Base-by-base conservation (phyloP, 306 rosid species). In the Luffa acutangula region DNA sequence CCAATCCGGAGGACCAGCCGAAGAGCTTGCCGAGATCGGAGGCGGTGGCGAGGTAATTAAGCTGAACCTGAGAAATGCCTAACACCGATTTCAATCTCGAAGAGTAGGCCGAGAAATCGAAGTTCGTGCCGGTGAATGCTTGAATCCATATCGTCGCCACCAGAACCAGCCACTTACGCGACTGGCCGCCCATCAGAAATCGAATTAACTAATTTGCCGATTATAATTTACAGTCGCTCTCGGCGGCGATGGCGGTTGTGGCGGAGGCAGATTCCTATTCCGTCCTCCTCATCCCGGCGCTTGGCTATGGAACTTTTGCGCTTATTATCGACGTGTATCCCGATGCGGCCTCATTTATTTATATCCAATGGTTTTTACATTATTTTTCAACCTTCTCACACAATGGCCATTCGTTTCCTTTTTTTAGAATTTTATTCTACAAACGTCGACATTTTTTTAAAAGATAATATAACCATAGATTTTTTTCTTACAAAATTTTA, bases 101-200 rank as follows among this genome's bases (percentile, higher is more conserved):
- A 0, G 98, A 94, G 59, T 94, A 94, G n/a, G 91, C 93, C 0
- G 98, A 92, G 85, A 94, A 94, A 82, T 94, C 92, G 77, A 94
- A 94, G 82, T 94, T 94, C 0, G 98, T 94, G 9, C 97, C 97
- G 0, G 98, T 94, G 80, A 92, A 94, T 0, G 98, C 92, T 69
- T 94, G 98, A 81, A 94, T 87, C 97, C 98, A 94, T 34, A 94
- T 90, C 0, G 97, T 94, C 2, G 86, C 97, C 33, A 92, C 93
- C 9, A 94, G 80, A 72, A 92, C 88, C 93, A 91, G 86, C 98
- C 97, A 94, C 49, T 91, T 94, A 2, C 98, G 83, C 3, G 97
- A 92, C 49, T 94, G 92, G 25, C 97, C 97, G 9, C 87, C 86
- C 98, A 92, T 92, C 31, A 37, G 48, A 52, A 14, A 2, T 51